These are phyloP conservation scores for Paramecium sexaurelia DNA, from an alignment of 73 alveolate genomes.

Conservation along the genomic window DNA sequence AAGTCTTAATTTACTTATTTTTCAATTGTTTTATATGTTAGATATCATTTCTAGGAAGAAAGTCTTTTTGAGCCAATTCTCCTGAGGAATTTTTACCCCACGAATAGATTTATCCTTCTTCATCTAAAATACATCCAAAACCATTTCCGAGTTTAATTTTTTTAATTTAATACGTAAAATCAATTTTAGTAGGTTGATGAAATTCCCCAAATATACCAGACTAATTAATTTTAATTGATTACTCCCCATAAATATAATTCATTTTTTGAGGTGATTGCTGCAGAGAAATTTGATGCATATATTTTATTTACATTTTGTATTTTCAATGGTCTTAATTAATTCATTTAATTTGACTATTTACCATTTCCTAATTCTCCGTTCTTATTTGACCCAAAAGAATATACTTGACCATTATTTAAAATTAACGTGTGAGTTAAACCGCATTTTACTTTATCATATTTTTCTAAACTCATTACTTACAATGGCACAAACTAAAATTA, in stretches of 20 bases:
- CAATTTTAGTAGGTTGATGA: neutral
- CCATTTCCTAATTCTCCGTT: constrained; percentile 12
- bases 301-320: neutral
- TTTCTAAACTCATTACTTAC: neutral
- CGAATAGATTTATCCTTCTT: neutral
- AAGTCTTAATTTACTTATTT: neutral
- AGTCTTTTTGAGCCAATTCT: constrained; percentile 4
- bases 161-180: neutral
- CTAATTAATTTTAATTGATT: neutral
- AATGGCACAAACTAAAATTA: neutral
- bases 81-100: constrained; percentile 26
- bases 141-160: constrained; percentile 19
- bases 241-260: constrained; percentile 12
- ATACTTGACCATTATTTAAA: neutral
- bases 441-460: neutral
- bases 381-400: neutral
- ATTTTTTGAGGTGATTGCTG: neutral
- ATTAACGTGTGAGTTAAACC: neutral
- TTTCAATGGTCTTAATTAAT: neutral
- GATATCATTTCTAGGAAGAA: neutral
- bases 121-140: neutral
- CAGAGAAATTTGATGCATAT: constrained; percentile 4
- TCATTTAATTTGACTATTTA: neutral
- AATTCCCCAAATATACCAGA: constrained; percentile 28
- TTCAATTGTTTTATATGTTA: neutral